These are phyloP conservation scores for Paramecium primaurelia DNA, from an alignment of 73 alveolate genomes.

Conservation along the genomic window DNA sequence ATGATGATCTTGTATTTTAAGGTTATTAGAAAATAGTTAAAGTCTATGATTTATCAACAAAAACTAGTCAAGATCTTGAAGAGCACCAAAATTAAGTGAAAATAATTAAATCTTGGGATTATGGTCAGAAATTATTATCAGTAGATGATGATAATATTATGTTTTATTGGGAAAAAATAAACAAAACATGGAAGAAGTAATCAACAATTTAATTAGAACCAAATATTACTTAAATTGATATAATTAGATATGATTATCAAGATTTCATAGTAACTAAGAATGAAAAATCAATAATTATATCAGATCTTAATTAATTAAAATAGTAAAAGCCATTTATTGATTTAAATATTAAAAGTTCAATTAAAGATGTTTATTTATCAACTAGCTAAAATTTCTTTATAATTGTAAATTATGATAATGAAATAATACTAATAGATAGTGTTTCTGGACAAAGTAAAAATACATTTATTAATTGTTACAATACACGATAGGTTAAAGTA, in stretches of 20 bases:
- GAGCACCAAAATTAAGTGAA: not conserved
- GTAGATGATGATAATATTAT: not conserved
- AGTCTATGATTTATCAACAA: not conserved
- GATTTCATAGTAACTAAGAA: not conserved
- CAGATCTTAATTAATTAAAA: not conserved
- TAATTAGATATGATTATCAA: not conserved
- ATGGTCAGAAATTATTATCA: not conserved
- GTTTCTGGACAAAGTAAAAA: not conserved
- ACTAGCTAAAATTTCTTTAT: not conserved
- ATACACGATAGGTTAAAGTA: not conserved
- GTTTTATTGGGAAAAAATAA: not conserved
- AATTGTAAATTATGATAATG: not conserved
- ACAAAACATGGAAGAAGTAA: not conserved
- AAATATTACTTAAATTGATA: not conserved
- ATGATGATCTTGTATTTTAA: not conserved
- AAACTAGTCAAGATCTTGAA: not conserved
- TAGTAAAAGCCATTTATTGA: no score
- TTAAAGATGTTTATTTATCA: no score
- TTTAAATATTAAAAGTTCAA: no score
- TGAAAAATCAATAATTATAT: not conserved
- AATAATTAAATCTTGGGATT: not conserved
- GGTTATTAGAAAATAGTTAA: not conserved
- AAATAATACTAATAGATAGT: not conserved
- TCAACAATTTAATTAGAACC: not conserved
- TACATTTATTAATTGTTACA: not conserved